These are phyloP conservation scores for Holtermanniella nyarrowii DNA, from an alignment of 768 basidiomycete species.

Conservation along the genomic window DNA sequence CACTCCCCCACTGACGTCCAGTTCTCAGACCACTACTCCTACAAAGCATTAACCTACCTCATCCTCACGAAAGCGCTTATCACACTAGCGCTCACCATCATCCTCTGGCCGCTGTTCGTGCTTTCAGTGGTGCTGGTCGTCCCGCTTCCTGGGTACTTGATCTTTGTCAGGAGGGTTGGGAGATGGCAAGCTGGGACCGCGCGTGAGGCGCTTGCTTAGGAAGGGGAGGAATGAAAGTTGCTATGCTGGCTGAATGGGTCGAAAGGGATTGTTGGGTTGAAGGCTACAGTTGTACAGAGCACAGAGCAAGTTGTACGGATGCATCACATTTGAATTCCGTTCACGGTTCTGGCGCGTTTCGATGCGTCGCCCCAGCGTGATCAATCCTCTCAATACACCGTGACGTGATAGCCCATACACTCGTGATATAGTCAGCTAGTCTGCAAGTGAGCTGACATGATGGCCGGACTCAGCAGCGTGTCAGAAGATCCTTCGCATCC, in stretches of 20 bases:
- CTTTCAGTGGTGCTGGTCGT: constrained; percentile 20
- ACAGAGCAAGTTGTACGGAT: too few species aligned
- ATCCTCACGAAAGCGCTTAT: constrained; percentile 38
- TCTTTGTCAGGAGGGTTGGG: constrained; percentile 27
- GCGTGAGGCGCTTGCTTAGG: constrained; percentile 28
- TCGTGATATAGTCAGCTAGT: too few species aligned
- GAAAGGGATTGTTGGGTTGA: background rate
- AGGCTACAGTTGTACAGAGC: background rate
- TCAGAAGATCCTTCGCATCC: too few species aligned
- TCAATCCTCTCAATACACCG: too few species aligned
- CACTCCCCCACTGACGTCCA: background rate
- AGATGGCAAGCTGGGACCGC: constrained; percentile 38
- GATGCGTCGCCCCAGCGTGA: too few species aligned
- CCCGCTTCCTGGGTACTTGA: constrained; percentile 25
- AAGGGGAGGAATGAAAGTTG: background rate
- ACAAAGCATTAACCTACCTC: constrained; percentile 36
- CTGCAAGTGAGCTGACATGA: too few species aligned
- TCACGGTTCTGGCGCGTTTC: too few species aligned
- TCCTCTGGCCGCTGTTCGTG: constrained; percentile 26
- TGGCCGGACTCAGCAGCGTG: too few species aligned
- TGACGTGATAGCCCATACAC: too few species aligned
- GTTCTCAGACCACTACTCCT: constrained; percentile 35
- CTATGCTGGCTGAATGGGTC: constrained; percentile 4
- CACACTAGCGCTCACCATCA: constrained; percentile 34
- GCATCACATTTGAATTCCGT: too few species aligned